phyloP scores from a whole-genome alignment of 2,329 filamentous ascomycete genomes.

The Albophoma yamanashiensis region DNA sequence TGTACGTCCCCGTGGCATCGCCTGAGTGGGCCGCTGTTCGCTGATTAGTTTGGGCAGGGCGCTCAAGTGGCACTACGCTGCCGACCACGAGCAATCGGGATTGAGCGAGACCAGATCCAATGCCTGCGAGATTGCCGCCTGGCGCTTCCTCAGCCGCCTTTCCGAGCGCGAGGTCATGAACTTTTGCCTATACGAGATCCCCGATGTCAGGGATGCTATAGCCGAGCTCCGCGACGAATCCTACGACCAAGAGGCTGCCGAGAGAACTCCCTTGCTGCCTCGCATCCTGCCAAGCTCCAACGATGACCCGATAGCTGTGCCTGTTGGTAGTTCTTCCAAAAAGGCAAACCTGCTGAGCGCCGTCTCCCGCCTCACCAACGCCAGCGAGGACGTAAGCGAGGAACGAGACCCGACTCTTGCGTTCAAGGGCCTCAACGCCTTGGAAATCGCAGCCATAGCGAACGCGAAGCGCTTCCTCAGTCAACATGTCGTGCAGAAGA shows the following conservation, averaged over 20 bases:
- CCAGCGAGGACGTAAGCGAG: conserved; percentile 24
- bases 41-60: conserved; percentile 38
- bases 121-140: conserved; percentile 73
- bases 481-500: conserved; percentile 70
- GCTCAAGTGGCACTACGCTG: conserved; percentile 63
- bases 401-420: conserved; percentile 55
- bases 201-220: conserved; percentile 23
- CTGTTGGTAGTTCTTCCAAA: conserved; percentile 29
- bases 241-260: conserved; percentile 32
- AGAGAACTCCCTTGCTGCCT: conserved; percentile 35
- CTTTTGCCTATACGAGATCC: conserved; percentile 64
- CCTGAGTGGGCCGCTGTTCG: conserved; percentile 4
- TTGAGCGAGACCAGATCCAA: conserved; percentile 58
- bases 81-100: conserved; percentile 51
- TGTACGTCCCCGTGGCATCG: conserved; percentile 37
- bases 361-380: conserved; percentile 41
- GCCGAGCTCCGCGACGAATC: conserved; percentile 5
- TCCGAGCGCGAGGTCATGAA: conserved; percentile 66
- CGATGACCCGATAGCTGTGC: conserved; percentile 10
- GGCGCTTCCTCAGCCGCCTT: conserved; percentile 62
- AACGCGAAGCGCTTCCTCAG: conserved; percentile 77
- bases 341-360: conserved; percentile 41
- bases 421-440: conserved; percentile 71
- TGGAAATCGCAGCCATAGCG: conserved; percentile 76
- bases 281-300: conserved; percentile 16